Evolutionary conservation across 169 alveolate genomes (phyloP).

Genomic region (Plasmodium vivax): DNA sequence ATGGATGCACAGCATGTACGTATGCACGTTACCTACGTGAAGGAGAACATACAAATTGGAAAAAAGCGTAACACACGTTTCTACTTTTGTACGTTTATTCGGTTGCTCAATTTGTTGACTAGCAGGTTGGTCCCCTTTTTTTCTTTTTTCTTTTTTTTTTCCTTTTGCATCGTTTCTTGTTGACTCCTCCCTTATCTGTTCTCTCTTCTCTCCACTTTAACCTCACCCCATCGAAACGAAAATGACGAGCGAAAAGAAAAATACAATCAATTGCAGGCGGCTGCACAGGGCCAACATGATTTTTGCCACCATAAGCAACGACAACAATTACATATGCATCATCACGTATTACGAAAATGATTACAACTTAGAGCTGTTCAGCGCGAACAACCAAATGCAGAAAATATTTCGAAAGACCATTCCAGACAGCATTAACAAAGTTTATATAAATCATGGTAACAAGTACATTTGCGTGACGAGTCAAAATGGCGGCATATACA

Average conservation of each 20-base stretch:
- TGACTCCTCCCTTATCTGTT: background rate
- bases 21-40: background rate
- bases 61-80: background rate
- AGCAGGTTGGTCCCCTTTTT: background rate
- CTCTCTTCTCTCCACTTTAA: background rate
- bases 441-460: conserved; percentile 37
- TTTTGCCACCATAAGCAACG: conserved; percentile 57
- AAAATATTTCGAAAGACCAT: conserved; percentile 53
- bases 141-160: background rate
- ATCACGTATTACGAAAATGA: conserved; percentile 43
- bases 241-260: conserved; percentile 26
- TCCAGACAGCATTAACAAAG: conserved; percentile 49
- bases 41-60: background rate
- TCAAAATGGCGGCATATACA: conserved; percentile 54
- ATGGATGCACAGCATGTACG: background rate
- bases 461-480: conserved; percentile 63
- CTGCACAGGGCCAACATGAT: conserved; percentile 68
- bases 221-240: background rate
- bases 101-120: background rate
- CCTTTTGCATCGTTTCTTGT: background rate
- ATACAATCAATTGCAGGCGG: conserved; percentile 25
- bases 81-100: background rate
- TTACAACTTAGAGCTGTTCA: conserved; percentile 55
- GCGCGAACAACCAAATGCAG: conserved; percentile 40
- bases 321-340: conserved; percentile 54